Evolutionary conservation across 345 rosid species (phyloP).

Genomic region (Pugionium dolabratum): DNA sequence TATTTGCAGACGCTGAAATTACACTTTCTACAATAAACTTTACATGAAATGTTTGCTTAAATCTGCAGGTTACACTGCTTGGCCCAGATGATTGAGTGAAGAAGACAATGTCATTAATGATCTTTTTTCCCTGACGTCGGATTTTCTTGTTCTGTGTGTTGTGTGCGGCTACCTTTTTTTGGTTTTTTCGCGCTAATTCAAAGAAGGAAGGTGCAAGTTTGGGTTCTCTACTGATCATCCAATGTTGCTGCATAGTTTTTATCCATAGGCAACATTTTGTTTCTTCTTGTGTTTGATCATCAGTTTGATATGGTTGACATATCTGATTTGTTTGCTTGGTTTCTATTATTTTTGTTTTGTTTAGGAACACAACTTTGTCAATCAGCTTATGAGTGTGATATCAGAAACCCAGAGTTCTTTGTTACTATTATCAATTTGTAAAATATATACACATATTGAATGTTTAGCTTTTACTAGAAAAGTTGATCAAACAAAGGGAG

Average conservation of each 20-base stretch:
- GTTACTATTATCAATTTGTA: not conserved
- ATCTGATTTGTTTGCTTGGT: slow-evolving; percentile 34
- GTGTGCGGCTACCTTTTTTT: not conserved
- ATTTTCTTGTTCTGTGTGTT: slow-evolving; percentile 37
- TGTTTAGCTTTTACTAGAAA: too few relatives aligned
- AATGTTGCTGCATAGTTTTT: slow-evolving; percentile 32
- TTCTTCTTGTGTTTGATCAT: slow-evolving; percentile 27
- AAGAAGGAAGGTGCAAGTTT: slow-evolving; percentile 36
- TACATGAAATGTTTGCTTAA: slow-evolving; percentile 7
- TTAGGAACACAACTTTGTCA: slow-evolving; percentile 2
- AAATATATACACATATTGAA: too few relatives aligned
- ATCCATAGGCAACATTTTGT: slow-evolving; percentile 28
- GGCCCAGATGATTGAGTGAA: slow-evolving; percentile 72
- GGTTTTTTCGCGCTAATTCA: slow-evolving; percentile 18
- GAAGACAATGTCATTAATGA: slow-evolving; percentile 31
- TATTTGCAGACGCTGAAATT: not conserved
- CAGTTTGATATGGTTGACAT: not conserved
- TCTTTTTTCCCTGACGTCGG: slow-evolving; percentile 14
- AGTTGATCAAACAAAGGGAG: not conserved
- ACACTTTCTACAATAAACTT: too few relatives aligned
- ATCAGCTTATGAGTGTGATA: slow-evolving; percentile 26
- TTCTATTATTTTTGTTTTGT: not conserved
- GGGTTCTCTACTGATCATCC: slow-evolving; percentile 34
- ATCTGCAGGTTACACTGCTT: slow-evolving; percentile 71
- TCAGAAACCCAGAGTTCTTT: slow-evolving; percentile 22